Conservation (phyloP, 176 grass and related monocot genomes). For the Rhynchospora tenuis region DNA sequence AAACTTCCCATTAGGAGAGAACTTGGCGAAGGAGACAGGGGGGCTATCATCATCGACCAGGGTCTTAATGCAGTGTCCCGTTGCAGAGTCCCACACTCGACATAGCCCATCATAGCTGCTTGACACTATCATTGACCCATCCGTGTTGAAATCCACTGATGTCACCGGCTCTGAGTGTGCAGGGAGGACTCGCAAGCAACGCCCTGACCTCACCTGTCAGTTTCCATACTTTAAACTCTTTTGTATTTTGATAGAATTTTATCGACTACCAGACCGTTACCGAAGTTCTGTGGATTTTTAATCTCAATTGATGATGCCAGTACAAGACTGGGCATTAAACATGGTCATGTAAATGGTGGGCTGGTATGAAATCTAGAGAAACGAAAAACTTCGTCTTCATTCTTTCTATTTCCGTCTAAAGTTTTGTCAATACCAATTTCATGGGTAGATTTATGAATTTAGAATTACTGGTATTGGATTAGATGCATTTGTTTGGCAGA, state of each 20-base stretch:
- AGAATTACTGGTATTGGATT: background rate
- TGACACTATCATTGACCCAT: conserved; percentile 68
- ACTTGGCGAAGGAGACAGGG: conserved; percentile 64
- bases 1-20: conserved; percentile 95
- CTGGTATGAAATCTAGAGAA: background rate
- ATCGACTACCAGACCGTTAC: background rate
- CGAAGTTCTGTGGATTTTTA: background rate
- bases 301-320: background rate
- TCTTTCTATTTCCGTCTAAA: background rate
- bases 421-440: background rate
- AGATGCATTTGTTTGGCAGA: background rate
- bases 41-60: conserved; percentile 85
- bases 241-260: background rate
- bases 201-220: conserved; percentile 47
- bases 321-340: background rate
- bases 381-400: background rate
- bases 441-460: background rate
- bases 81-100: conserved; percentile 77
- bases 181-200: conserved; percentile 76
- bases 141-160: conserved; percentile 72
- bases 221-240: background rate
- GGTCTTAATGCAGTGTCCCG: conserved; percentile 82
- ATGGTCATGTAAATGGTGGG: background rate
- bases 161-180: conserved; percentile 94
- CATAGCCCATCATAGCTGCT: conserved; percentile 84